Evolutionary conservation across 805 yeast species (phyloP), one percentile per base, ranked within the genome.

Genomic region (Groenewaldozyma salmanticensis): DNA sequence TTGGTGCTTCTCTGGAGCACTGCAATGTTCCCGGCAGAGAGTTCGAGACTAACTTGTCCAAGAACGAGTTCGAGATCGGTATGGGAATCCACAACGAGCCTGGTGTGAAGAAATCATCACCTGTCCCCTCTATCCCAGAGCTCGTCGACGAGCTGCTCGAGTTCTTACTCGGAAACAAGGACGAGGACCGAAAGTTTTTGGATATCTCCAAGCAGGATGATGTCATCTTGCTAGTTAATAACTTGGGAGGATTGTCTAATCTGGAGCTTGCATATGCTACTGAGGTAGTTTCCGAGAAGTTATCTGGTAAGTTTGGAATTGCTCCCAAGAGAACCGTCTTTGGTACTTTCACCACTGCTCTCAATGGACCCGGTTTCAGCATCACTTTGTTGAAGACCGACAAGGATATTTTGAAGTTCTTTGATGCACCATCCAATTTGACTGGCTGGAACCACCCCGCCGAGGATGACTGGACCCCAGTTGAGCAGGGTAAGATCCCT

Each of bases 11-110:
- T 1, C 68, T 88, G 50, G 95, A 84, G 52, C 88, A 92, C 54
- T 85, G 92, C 40, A 76, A 83, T 33, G 94, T 88, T 18, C 96
- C 97, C 3, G 94, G 94, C 4, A 74, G 83, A 52, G 72, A 70
- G 42, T 70, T 68, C 41, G 80, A 73, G 53, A 65, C 68, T 24
- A 58, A 62, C 42, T 70, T 85, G 46, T 70, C 63, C 21, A 70
- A 61, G 3, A 66, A 77, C 43, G 85, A 83, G 60, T 80, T 82
- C 57, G 97, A 88, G 60, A 70, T 88, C 44, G 97, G 97, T 21
- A 80, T 88, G 78, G 97, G 97, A 35, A 88, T 88, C 46, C 97
- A 88, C 62, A 88, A 88, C 54, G 97, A 88, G 59, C 92, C 95
- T 1, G 96, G 96, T 46, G 78, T 78, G 43, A 68, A 72, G 53